Base-by-base conservation (phyloP, 805 yeast genomes). In the Candida xiaguanensis region DNA sequence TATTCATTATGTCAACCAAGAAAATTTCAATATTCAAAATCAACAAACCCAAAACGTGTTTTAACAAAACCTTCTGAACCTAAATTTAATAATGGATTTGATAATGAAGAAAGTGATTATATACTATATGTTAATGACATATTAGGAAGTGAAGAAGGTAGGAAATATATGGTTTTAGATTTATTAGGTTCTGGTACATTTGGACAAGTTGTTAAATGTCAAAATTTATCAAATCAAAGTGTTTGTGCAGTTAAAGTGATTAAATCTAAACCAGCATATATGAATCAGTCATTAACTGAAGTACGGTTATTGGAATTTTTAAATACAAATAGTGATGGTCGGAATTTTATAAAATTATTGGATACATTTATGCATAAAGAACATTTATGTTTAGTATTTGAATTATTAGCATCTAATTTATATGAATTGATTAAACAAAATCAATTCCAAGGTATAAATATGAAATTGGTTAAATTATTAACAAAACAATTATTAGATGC, bases 181-280 rank as follows among this genome's bases (percentile, higher is more conserved):
- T 72, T 93, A 12, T 63, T 93, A 30, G 99, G 99, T 1, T 91
- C 90, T 45, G 99, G 99, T 2, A 90, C 99, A 1, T 93, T 93
- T 70, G 99, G 99, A 8, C 98, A 93, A 64, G 99, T 93, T 34
- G 95, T 90, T 30, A 93, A 91, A 63, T 91, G 97, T 63, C 95
- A 87, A 58, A 77, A 80, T 50, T 66, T 84, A 54, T 58, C 74
- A 28, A 85, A 89, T 33, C 93, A 88, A 55, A 91, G 87, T 45
- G 77, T 91, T 15, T 86, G 90, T 18, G 99, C 99, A 1, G 95
- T 93, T 26, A 93, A 93, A 62, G 95, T 93, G 31, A 86, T 93
- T 42, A 93, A 91, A 58, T 84, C 95, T 25, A 85, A 85, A 55
- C 87, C 95, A 4, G 96, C 95, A 8, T 90, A 84, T 54, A 70